Evolutionary conservation across 2,329 filamentous ascomycete genomes (phyloP).

Genomic region (Nannizzia gypsea): DNA sequence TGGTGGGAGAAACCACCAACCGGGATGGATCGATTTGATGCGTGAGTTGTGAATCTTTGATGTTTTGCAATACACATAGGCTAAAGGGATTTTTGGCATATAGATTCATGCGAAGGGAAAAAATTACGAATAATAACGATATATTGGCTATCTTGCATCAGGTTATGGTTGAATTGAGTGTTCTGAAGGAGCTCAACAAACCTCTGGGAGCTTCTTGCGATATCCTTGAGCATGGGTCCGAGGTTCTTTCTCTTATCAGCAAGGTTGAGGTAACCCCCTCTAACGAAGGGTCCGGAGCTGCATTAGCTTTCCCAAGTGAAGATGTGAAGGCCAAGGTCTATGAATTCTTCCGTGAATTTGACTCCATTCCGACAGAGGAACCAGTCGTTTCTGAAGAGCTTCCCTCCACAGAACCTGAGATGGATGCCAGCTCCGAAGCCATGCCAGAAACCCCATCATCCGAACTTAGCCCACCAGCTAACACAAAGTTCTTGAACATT

Average conservation of each 20-base stretch:
- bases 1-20: constrained; percentile 30
- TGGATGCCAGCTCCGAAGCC: background rate
- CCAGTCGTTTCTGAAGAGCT: constrained; percentile 3
- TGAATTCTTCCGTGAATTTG: constrained; percentile 25
- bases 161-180: constrained; percentile 45
- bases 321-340: constrained; percentile 23
- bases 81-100: background rate
- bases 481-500: constrained; percentile 47
- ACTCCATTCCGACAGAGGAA: constrained; percentile 11
- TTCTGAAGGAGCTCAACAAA: constrained; percentile 36
- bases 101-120: constrained; percentile 29
- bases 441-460: constrained; percentile 3
- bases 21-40: constrained; percentile 29
- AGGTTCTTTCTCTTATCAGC: constrained; percentile 24
- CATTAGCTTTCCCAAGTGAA: constrained; percentile 24
- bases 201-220: constrained; percentile 26
- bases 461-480: constrained; percentile 16
- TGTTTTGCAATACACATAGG: background rate
- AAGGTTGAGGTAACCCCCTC: constrained; percentile 23
- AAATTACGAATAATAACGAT: constrained; percentile 24
- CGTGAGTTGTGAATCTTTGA: constrained; percentile 26
- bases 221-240: constrained; percentile 21
- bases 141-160: constrained; percentile 40
- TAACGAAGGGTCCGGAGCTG: constrained; percentile 5
- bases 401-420: background rate